Conservation (phyloP, 768 basidiomycete genomes). For the Tephrocybe rancida region DNA sequence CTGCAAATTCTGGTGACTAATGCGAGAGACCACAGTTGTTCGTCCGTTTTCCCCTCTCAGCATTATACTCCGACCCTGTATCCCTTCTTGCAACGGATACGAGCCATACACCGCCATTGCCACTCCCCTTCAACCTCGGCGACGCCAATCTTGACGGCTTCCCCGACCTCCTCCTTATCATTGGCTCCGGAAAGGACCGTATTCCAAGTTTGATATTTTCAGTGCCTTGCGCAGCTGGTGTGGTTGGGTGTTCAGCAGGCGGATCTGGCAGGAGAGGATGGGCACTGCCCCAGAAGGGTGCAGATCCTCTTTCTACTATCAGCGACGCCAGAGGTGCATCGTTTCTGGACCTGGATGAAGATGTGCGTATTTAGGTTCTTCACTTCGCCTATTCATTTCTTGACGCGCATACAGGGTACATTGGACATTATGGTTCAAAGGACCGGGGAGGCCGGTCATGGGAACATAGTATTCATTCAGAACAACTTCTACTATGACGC, state of each 20-base stretch:
- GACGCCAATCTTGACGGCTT: slow-evolving; percentile 95
- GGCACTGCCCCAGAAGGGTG: slow-evolving; percentile 53
- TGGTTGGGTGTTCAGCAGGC: slow-evolving; percentile 56
- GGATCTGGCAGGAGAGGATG: slow-evolving; percentile 68
- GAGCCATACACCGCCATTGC: slow-evolving; percentile 65
- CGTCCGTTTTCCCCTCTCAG: slow-evolving; percentile 63
- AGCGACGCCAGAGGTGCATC: slow-evolving; percentile 79
- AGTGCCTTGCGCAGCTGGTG: slow-evolving; percentile 54
- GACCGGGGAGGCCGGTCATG: slow-evolving; percentile 63
- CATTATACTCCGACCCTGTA: slow-evolving; percentile 53
- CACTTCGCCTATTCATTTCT: background rate
- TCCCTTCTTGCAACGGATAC: slow-evolving; percentile 74
- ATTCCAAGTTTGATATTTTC: slow-evolving; percentile 68
- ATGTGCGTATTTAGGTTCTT: slow-evolving; percentile 55
- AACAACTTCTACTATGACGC: slow-evolving; percentile 99
- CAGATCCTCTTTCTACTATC: slow-evolving; percentile 61
- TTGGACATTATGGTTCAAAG: slow-evolving; percentile 93
- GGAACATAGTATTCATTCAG: slow-evolving; percentile 80
- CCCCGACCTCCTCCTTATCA: slow-evolving; percentile 77
- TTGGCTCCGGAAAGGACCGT: slow-evolving; percentile 43
- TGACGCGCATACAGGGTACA: slow-evolving; percentile 58
- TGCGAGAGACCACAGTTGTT: slow-evolving; percentile 48
- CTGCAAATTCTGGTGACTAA: background rate
- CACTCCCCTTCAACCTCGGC: slow-evolving; percentile 79
- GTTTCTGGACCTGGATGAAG: slow-evolving; percentile 94